Conservation (phyloP, 768 basidiomycete genomes). For the Phallus indusiatus region DNA sequence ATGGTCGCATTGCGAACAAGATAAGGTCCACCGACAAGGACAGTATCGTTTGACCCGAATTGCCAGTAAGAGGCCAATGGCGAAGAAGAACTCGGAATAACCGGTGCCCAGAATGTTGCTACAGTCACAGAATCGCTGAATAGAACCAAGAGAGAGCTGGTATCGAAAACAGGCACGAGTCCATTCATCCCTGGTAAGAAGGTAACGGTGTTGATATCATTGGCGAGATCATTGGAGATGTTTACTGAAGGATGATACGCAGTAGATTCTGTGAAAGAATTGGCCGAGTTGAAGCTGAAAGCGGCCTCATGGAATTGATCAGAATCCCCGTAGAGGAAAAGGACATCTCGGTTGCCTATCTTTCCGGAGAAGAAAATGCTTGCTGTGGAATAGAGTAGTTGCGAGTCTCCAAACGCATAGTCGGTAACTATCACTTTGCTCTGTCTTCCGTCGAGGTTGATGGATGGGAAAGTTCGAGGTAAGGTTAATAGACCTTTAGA, state of each 20-base stretch:
- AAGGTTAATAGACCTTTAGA: constrained; percentile 42
- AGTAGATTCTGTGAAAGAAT: background rate
- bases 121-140: constrained; percentile 59
- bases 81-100: constrained; percentile 35
- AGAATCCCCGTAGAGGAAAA: constrained; percentile 52
- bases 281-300: constrained; percentile 31
- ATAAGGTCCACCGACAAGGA: constrained; percentile 43
- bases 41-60: constrained; percentile 59
- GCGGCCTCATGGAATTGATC: constrained; percentile 36
- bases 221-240: background rate
- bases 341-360: constrained; percentile 53
- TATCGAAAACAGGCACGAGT: constrained; percentile 57
- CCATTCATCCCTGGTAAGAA: constrained; percentile 50
- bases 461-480: constrained; percentile 41
- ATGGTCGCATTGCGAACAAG: constrained; percentile 35
- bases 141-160: constrained; percentile 54
- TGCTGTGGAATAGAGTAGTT: constrained; percentile 61
- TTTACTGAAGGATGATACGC: background rate
- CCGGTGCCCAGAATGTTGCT: constrained; percentile 69
- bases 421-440: constrained; percentile 67
- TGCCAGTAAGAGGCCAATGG: constrained; percentile 55
- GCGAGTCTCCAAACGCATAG: constrained; percentile 57
- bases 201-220: constrained; percentile 26
- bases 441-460: constrained; percentile 60
- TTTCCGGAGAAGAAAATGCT: constrained; percentile 56